These are phyloP conservation scores for Astrocystis sublimbata DNA, from an alignment of 495 filamentous ascomycete genomes.

Conservation along the genomic window DNA sequence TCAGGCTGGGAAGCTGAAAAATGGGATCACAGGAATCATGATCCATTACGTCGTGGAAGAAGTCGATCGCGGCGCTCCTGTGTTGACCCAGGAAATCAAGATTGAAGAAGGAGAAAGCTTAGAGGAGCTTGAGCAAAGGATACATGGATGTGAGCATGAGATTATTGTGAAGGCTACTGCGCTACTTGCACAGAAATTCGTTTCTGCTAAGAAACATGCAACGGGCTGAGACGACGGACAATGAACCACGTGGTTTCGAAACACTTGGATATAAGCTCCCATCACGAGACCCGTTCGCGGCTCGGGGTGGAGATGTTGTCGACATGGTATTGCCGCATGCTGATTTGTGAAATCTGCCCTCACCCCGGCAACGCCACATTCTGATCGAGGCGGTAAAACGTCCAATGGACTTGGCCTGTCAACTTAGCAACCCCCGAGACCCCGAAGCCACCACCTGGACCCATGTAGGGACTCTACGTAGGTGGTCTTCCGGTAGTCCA, in stretches of 20 bases:
- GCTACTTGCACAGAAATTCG: slow-evolving; percentile 49
- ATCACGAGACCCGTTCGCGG: not conserved
- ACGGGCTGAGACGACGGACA: slow-evolving; percentile 28
- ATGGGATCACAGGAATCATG: slow-evolving; percentile 83
- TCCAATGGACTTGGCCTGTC: not conserved
- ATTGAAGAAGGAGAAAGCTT: slow-evolving; percentile 67
- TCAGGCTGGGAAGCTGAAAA: slow-evolving; percentile 65
- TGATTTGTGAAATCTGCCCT: not conserved
- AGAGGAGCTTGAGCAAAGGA: slow-evolving; percentile 65
- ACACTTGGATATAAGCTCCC: not conserved
- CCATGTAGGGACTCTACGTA: no score
- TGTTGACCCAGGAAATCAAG: slow-evolving; percentile 70
- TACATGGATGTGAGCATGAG: slow-evolving; percentile 70
- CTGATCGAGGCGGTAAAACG: not conserved
- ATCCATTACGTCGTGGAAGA: slow-evolving; percentile 84
- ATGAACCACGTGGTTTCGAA: not conserved
- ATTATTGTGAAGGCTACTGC: slow-evolving; percentile 68
- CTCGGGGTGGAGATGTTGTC: not conserved
- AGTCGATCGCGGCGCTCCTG: slow-evolving; percentile 78
- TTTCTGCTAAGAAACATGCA: slow-evolving; percentile 44
- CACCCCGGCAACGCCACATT: not conserved
- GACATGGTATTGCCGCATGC: not conserved
- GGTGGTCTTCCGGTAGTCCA: not conserved
- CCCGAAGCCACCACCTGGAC: no score
- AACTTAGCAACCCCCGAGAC: not conserved